Conservation (phyloP, 306 rosid genomes). For the Malus sieversii region DNA sequence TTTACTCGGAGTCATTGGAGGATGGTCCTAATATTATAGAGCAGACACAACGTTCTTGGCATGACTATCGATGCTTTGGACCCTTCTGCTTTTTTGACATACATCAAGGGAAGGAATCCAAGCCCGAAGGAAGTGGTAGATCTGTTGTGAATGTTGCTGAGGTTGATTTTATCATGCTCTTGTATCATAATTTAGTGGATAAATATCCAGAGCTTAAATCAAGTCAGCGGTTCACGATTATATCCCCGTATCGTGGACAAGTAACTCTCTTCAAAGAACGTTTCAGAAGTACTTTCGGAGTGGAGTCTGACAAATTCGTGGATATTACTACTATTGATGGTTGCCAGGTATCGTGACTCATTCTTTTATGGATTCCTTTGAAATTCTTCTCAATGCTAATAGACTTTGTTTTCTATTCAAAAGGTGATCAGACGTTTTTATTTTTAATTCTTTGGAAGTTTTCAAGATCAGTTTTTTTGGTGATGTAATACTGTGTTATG, state of each 20-base stretch:
- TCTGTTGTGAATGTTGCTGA: too few species aligned
- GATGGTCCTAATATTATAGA: slow-evolving; percentile 64
- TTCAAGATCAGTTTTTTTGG: not conserved
- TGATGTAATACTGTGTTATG: not conserved
- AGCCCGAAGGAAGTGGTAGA: too few species aligned
- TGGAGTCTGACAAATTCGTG: slow-evolving; percentile 65
- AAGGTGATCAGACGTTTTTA: not conserved
- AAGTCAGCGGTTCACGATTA: too few species aligned
- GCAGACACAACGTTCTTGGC: too few species aligned
- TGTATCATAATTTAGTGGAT: too few species aligned
- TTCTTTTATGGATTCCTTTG: not conserved
- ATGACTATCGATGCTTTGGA: too few species aligned
- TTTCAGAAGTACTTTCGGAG: slow-evolving; percentile 61
- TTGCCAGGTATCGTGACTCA: slow-evolving; percentile 65
- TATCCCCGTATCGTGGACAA: slow-evolving; percentile 79
- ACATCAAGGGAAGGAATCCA: too few species aligned
- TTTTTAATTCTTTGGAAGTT: not conserved
- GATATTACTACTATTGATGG: slow-evolving; percentile 91
- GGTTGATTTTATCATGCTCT: too few species aligned
- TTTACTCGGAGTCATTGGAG: slow-evolving; percentile 67
- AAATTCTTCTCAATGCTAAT: not conserved
- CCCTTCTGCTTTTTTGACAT: too few species aligned
- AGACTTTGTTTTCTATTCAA: not conserved
- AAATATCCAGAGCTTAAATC: too few species aligned
- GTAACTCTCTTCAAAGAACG: slow-evolving; percentile 72